phyloP scores from a whole-genome alignment of 2,329 filamentous ascomycete species.

The Fusarium armeniacum region DNA sequence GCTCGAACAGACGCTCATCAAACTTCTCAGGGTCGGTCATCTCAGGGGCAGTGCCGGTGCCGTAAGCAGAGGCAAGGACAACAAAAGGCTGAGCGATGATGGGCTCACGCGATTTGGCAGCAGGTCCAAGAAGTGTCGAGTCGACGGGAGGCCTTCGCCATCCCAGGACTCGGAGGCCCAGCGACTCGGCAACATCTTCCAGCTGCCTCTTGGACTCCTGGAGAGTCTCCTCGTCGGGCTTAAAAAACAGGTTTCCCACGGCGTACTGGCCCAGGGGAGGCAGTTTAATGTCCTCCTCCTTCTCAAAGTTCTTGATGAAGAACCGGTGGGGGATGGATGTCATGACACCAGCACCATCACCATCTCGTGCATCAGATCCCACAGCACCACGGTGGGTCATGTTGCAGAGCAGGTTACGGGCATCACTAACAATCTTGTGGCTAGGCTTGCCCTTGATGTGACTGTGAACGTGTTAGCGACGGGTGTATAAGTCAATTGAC shows the following conservation, averaged over 20 bases:
- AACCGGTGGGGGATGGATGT: conserved; percentile 98
- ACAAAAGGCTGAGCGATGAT: conserved; percentile 96
- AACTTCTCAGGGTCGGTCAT: conserved; percentile 83
- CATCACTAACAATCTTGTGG: conserved; percentile 99
- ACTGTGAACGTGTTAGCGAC: conserved; percentile 62
- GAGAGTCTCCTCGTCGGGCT: conserved; percentile 90
- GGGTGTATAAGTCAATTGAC: neutral
- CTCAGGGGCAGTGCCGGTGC: conserved; percentile 82
- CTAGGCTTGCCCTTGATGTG: conserved; percentile 97
- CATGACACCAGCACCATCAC: conserved; percentile 99
- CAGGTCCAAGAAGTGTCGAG: conserved; percentile 91
- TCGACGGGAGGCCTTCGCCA: conserved; percentile 97
- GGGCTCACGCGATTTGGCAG: conserved; percentile 93
- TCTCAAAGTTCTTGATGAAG: conserved; percentile 98
- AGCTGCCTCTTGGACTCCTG: conserved; percentile 93
- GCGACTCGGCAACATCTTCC: conserved; percentile 89
- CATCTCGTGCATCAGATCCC: conserved; percentile 96
- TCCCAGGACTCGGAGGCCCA: conserved; percentile 91
- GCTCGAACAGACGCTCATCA: conserved; percentile 88
- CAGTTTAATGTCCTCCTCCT: conserved; percentile 88
- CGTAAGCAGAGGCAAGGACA: conserved; percentile 87
- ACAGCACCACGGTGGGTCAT: conserved; percentile 99
- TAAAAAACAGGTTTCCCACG: conserved; percentile 98
- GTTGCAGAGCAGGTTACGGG: conserved; percentile 95
- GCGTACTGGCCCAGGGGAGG: conserved; percentile 94